Percentiles rank a stretch among this genome's conserved stretches.
Evolutionary conservation across 2,329 filamentous ascomycete genomes (phyloP).

Genomic region (Dothiorella sarmentorum): DNA sequence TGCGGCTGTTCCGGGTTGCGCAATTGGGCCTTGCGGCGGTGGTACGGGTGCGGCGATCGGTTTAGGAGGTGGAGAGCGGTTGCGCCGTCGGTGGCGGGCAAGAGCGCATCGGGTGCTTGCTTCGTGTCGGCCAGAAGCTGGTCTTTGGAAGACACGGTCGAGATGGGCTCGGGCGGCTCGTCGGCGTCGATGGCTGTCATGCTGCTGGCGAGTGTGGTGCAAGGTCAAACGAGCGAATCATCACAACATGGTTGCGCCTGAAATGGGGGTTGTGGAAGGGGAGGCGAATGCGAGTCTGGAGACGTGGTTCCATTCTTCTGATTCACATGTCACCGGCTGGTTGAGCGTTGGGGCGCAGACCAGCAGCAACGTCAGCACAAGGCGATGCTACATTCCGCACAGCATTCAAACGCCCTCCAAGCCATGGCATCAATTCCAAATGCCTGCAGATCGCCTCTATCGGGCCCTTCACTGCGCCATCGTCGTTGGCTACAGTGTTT

Average conservation of each 20-base stretch:
- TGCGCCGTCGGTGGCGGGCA: background rate
- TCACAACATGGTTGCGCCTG: slow-evolving; percentile 1
- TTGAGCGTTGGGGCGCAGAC: slow-evolving; percentile 13
- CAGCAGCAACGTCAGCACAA: slow-evolving; percentile 10
- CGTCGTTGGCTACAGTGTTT: background rate
- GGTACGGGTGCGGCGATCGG: slow-evolving; percentile 39
- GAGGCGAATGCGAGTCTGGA: slow-evolving; percentile 16
- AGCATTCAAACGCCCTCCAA: background rate
- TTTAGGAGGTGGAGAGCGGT: slow-evolving; percentile 32
- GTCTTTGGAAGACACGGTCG: background rate
- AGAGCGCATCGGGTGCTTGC: background rate
- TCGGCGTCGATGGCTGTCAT: slow-evolving; percentile 9
- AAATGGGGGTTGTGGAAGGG: background rate
- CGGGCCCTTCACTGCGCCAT: background rate
- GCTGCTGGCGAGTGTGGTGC: background rate
- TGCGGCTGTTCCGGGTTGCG: background rate
- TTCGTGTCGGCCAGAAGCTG: background rate
- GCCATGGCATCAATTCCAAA: background rate
- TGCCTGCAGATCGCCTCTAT: background rate
- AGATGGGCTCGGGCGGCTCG: slow-evolving; percentile 5
- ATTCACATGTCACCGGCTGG: slow-evolving; percentile 12
- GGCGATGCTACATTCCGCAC: slow-evolving; percentile 1
- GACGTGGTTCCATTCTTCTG: slow-evolving; percentile 16
- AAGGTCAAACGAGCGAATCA: slow-evolving; percentile 14
- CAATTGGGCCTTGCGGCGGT: slow-evolving; percentile 24